A percentile compares a stretch with the other conserved stretches of the same genome.
These are phyloP conservation scores for Rhodosporidiobolus sp. DNA, from an alignment of 768 basidiomycete genomes.

Conservation along the genomic window DNA sequence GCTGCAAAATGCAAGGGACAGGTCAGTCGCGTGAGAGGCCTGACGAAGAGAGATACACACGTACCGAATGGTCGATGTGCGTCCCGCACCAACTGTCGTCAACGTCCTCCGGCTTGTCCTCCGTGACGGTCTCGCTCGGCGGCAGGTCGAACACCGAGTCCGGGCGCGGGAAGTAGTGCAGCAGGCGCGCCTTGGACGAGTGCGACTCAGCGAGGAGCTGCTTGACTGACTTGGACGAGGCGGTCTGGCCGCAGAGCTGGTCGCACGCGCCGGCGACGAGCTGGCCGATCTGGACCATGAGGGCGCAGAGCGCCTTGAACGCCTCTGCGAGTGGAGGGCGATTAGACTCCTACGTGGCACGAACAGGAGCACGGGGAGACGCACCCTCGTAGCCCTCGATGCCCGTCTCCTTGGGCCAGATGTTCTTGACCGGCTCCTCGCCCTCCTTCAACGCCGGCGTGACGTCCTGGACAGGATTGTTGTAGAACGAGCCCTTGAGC, in stretches of 20 bases:
- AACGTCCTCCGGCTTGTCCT: constrained; percentile 49
- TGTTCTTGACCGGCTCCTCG: constrained; percentile 72
- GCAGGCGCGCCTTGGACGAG: constrained; percentile 82
- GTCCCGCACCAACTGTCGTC: constrained; percentile 89
- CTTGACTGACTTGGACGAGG: constrained; percentile 59
- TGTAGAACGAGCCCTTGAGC: constrained; percentile 92
- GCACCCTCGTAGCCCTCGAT: constrained; percentile 34
- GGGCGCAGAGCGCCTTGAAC: constrained; percentile 80
- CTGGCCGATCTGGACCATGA: constrained; percentile 77
- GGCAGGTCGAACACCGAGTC: too few relatives aligned
- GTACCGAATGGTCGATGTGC: constrained; percentile 72
- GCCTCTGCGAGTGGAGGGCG: constrained; percentile 60
- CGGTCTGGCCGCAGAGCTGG: constrained; percentile 63
- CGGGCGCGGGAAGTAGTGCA: constrained; percentile 65
- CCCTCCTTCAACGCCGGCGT: constrained; percentile 62
- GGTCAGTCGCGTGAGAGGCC: too few relatives aligned
- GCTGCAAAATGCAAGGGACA: background rate
- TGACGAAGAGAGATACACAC: too few relatives aligned
- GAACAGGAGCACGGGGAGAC: constrained; percentile 7
- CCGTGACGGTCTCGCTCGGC: background rate
- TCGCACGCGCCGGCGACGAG: constrained; percentile 83
- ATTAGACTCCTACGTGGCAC: background rate
- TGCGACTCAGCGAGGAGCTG: constrained; percentile 70
- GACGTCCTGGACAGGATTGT: constrained; percentile 68
- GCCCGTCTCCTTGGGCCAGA: constrained; percentile 59